Percentiles rank a stretch among this genome's conserved stretches.
Conservation (phyloP, 2,329 filamentous ascomycete genomes). For the Phyllosticta paracitricarpa region DNA sequence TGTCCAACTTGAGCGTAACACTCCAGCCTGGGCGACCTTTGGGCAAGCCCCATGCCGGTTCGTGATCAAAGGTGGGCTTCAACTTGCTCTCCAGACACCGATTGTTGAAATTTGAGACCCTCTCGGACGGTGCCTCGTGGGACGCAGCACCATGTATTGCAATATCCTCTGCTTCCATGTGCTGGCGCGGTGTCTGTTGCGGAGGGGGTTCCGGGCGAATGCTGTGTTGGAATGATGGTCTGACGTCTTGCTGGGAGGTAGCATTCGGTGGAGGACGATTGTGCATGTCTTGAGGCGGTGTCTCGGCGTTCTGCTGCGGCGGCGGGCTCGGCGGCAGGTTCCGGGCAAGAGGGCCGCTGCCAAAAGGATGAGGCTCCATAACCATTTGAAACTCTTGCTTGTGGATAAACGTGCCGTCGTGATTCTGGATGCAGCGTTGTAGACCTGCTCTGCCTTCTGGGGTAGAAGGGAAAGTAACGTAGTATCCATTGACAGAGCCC, state of each 20-base stretch:
- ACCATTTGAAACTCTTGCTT: not conserved
- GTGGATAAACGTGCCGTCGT: not conserved
- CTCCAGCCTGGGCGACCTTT: not conserved
- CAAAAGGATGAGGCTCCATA: not conserved
- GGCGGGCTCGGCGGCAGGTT: too few relatives aligned
- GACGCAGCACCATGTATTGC: not conserved
- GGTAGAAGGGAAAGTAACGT: not conserved
- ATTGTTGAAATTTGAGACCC: not conserved
- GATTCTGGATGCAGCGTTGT: not conserved
- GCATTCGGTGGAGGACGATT: too few relatives aligned
- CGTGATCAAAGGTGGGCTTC: not conserved
- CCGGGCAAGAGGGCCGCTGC: too few relatives aligned
- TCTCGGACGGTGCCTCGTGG: not conserved
- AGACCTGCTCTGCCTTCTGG: not conserved
- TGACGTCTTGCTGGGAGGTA: too few relatives aligned
- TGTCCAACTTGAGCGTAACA: not conserved
- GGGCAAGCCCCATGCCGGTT: not conserved
- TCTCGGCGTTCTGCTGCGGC: not conserved
- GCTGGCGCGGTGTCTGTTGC: not conserved
- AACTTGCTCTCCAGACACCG: not conserved
- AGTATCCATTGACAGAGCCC: not conserved
- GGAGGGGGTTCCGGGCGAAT: not conserved
- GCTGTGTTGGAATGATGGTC: not conserved
- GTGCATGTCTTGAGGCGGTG: too few relatives aligned
- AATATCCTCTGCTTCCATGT: not conserved